These are phyloP conservation scores for Aspergillus awamori DNA, from an alignment of 2,329 filamentous ascomycete genomes.

Conservation along the genomic window DNA sequence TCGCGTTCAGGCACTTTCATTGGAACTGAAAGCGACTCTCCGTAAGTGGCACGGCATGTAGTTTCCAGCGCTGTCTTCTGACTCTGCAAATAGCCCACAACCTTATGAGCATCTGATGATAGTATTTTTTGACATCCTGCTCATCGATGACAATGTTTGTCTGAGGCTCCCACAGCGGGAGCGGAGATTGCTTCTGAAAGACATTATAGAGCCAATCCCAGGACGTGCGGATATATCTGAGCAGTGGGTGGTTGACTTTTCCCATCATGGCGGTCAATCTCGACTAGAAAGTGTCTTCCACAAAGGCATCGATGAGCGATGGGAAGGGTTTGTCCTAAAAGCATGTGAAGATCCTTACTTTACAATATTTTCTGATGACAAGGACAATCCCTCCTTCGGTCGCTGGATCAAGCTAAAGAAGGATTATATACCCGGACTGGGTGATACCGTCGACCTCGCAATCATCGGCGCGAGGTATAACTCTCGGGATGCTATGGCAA, in stretches of 20 bases:
- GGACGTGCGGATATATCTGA: constrained; percentile 70
- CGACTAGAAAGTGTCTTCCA: constrained; percentile 68
- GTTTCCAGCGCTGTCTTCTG: constrained; percentile 13
- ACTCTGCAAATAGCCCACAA: constrained; percentile 42
- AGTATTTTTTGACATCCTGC: constrained; percentile 62
- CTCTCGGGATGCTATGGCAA: constrained; percentile 61
- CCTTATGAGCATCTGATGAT: constrained; percentile 62
- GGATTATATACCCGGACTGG: constrained; percentile 76
- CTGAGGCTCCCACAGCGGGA: constrained; percentile 50
- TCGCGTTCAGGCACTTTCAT: constrained; percentile 71
- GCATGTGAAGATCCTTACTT: constrained; percentile 77
- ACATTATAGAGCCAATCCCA: constrained; percentile 56
- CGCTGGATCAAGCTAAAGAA: constrained; percentile 83
- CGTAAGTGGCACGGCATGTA: constrained; percentile 48
- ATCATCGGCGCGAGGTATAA: constrained; percentile 76
- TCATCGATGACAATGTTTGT: constrained; percentile 58
- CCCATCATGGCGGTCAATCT: constrained; percentile 52
- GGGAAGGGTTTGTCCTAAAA: constrained; percentile 82
- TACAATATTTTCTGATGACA: constrained; percentile 47
- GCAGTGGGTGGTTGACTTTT: constrained; percentile 70
- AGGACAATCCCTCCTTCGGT: constrained; percentile 30
- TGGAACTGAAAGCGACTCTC: constrained; percentile 69
- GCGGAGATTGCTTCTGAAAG: constrained; percentile 57
- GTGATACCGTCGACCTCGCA: constrained; percentile 81
- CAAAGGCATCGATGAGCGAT: constrained; percentile 63